Percentiles rank a stretch among this genome's conserved stretches.
phyloP scores from a whole-genome alignment of 73 alveolate genomes.

The Breviolum minutum region DNA sequence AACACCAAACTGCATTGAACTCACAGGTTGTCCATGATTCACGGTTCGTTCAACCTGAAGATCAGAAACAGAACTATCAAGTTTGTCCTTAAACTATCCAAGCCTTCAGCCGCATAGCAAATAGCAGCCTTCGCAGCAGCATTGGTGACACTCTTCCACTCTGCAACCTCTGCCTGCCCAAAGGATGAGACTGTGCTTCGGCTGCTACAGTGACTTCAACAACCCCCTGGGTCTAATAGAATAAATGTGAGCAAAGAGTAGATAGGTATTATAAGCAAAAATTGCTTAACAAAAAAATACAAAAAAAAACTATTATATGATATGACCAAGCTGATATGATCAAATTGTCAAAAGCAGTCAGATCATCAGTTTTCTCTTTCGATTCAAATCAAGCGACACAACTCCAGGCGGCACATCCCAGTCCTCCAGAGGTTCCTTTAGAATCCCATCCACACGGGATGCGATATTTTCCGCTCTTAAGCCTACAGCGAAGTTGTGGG shows the following conservation, averaged over 20 bases:
- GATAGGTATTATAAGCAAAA: not conserved
- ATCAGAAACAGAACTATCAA: too few relatives aligned
- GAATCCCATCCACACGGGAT: not conserved
- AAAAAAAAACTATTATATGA: too few relatives aligned
- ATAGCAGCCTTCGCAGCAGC: slow-evolving; percentile 49
- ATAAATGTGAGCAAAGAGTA: not conserved
- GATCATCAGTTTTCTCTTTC: not conserved
- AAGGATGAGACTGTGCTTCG: not conserved
- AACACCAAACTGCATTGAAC: not conserved
- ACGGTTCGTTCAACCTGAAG: not conserved
- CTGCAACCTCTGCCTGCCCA: not conserved
- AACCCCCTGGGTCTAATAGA: not conserved
- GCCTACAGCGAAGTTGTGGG: not conserved
- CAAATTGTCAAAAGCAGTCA: too few relatives aligned
- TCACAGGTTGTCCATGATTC: not conserved
- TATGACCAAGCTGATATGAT: too few relatives aligned
- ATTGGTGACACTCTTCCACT: not conserved
- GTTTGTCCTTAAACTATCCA: not conserved
- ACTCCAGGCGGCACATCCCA: not conserved
- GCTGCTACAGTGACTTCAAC: too few relatives aligned
- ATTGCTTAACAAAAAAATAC: not conserved
- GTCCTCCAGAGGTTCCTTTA: not conserved
- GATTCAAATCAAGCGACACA: too few relatives aligned
- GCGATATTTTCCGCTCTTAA: slow-evolving; percentile 6
- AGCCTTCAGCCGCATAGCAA: slow-evolving; percentile 10